Evolutionary conservation across 2,329 filamentous ascomycete species (phyloP), one percentile per base, ranked within the genome.

Genomic region (Fusarium tuaranense): DNA sequence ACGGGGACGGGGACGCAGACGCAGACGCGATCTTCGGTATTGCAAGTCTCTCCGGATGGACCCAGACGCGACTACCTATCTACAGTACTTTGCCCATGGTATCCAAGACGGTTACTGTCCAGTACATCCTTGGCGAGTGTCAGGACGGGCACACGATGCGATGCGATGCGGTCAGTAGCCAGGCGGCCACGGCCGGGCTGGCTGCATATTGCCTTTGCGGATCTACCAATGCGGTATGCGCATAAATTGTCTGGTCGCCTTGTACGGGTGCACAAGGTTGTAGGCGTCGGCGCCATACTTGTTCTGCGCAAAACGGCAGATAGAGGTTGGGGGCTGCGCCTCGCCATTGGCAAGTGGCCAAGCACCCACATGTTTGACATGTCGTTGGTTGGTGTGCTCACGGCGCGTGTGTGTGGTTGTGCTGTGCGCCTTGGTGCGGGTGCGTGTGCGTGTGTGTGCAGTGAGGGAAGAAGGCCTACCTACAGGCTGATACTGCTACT

Each of bases 281-380:
- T 34, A 32, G 48, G 48, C 62, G 65, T 74, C 68, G 66, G 72
- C 72, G 65, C 69, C 72, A 67, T 74, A 60, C 64, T 74, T 73
- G 58, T 72, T 70, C 68, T 66, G 65, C 64, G 57, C 68, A 69
- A 39, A 58, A 68, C 55, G 62, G 55, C 65, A 73, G 57, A 68
- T 63, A 65, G 67, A 46, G 76, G 67, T 70, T 75, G 68, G 65
- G 69, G 60, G 67, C 71, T 74, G 68, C 60, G 70, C 71, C 65
- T 71, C 68, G 67, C 67, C 65, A 78, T 78, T 78, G 75, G 76
- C 53, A 65, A 55, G 67, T 38, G 53, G 63, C 63, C 60, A 20
- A 61, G 53, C 73, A 72, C 72, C 70, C 75, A 68, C 76, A 76
- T 76, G 73, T 71, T 76, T 68, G 69, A 70, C 67, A 70, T 71